Evolutionary conservation across 352 stramenopile genomes (phyloP), one percentile per base, ranked within the genome.

Genomic region (Phytophthora chlamydospora): DNA sequence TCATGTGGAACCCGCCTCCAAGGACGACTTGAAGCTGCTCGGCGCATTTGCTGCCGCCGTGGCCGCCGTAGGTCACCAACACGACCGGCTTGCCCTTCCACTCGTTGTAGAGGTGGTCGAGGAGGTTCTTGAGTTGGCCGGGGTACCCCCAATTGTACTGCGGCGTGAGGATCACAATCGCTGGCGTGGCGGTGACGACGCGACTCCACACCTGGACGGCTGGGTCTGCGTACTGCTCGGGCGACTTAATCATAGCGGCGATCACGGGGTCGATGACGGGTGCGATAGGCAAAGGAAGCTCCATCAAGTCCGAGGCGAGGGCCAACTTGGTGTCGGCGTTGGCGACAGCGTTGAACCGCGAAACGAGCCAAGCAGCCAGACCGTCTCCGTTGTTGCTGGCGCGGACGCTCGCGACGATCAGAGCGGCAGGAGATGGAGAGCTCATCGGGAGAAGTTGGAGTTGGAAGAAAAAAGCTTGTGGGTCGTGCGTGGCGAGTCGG

Each of bases 91-190:
- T 70, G n/a, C 43, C 48, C 42, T 57, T 62, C 55, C 62, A 70
- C 32, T 70, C 62, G 10, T 17, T 51, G 44, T 70, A 70, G 14
- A 70, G 40, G 19, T 70, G 54, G 35, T 70, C 62, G 21, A 70
- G 47, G 13, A 70, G 55, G 42, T 61, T 70, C 61, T 70, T 70
- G 41, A 70, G 54, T 3, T 70, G 62, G 7, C 62, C 62, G 4
- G 62, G 62, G 6, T 65, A 65, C 16, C 50, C 59, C 59, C 58
- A 66, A 24, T 68, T 68, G 60, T 54, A 68, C 52, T 68, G 59
- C 16, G 59, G 59, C 4, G 59, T 62, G 45, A 68, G 59, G 13
- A 68, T 54, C 14, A 68, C 59, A 32, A 68, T 19, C 21, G 59
- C 59, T 12, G 59, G 38, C 3, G 59, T 48, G 32, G 45, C 27